A percentile compares a stretch with the other conserved stretches of the same genome.
Conservation (phyloP, 768 basidiomycete species). For the Auriscalpium vulgare region DNA sequence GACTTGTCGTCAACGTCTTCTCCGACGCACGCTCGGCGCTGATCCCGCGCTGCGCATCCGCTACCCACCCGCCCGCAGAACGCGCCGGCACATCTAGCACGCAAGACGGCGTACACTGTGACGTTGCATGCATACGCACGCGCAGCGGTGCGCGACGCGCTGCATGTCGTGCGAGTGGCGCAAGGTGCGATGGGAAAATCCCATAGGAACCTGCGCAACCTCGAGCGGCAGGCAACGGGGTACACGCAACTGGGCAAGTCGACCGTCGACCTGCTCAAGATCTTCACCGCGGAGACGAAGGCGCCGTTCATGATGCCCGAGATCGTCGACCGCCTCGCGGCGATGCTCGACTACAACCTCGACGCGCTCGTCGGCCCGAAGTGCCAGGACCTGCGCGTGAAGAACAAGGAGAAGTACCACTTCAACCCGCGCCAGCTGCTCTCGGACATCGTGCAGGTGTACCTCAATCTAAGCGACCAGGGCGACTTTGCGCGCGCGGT, state of each 20-base stretch:
- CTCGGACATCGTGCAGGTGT: constrained; percentile 83
- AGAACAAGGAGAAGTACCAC: constrained; percentile 79
- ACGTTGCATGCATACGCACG: too few relatives aligned
- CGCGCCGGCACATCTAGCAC: too few relatives aligned
- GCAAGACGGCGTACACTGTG: too few relatives aligned
- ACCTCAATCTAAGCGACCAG: constrained; percentile 78
- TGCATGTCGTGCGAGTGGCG: too few relatives aligned
- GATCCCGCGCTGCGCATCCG: too few relatives aligned
- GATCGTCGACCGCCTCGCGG: constrained; percentile 90
- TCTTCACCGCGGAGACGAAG: constrained; percentile 88
- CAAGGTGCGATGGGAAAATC: too few relatives aligned
- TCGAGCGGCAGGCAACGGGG: constrained; percentile 78
- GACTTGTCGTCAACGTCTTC: too few relatives aligned
- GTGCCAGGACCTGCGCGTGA: constrained; percentile 78
- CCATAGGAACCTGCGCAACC: constrained; percentile 61
- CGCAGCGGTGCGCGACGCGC: too few relatives aligned
- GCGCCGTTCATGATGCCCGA: constrained; percentile 93
- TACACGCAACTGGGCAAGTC: constrained; percentile 84
- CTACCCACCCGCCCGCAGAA: too few relatives aligned
- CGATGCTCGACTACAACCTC: constrained; percentile 94
- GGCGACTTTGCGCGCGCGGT: constrained; percentile 77
- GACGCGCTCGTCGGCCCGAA: constrained; percentile 83
- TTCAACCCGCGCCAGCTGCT: constrained; percentile 82
- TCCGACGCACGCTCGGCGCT: too few relatives aligned
- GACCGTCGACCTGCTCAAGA: constrained; percentile 83